Base-by-base conservation (phyloP, 805 yeast genomes). In the Nakazawaea sp. region DNA sequence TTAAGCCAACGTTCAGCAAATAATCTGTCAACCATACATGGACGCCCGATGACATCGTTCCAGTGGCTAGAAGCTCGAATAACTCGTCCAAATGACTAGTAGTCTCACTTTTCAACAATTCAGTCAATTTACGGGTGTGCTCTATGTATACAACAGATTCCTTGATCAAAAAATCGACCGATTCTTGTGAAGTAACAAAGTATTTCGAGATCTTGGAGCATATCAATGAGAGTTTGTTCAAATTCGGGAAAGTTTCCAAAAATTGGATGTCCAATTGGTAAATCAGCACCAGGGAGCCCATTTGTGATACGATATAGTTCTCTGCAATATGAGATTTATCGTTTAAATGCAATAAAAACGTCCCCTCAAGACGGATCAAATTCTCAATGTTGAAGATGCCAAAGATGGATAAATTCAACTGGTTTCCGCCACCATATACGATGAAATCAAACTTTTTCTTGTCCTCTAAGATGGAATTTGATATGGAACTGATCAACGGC, bases 1-100 rank as follows among this genome's bases (percentile, higher is more conserved):
- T 73, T 15, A 73, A 52, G 20, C 84, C 84, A 43, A 82, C 61
- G 43, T 80, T 87, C 0, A 85, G 88, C 24, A 82, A 59, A 33
- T 77, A 74, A 45, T 79, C 78, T 17, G 72, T 66, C 49, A 83
- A 59, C 77, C 78, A 82, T 39, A 74, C 77, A 41, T 66, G 68
- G 2, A 75, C 58, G 1, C 63, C 55, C 11, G 59, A 63, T 1
- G 75, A 66, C 41, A 78, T 61, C 35, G 72, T 59, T 2, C 82
- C 81, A 0, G 83, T 73, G 3, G 77, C 48, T 2, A 77, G 52
- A 17, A 73, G 46, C 34, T 71, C 72, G 38, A 66, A 66, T 6
- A 77, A 50, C 41, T 63, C 66, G 35, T 64, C 61, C 2, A 59
- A 49, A 9, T 70, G 49, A 45, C 59, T 53, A 42, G 40, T 19